These are phyloP conservation scores for Sporothrix euskadiensis DNA, from an alignment of 2,329 filamentous ascomycete species.

Conservation along the genomic window DNA sequence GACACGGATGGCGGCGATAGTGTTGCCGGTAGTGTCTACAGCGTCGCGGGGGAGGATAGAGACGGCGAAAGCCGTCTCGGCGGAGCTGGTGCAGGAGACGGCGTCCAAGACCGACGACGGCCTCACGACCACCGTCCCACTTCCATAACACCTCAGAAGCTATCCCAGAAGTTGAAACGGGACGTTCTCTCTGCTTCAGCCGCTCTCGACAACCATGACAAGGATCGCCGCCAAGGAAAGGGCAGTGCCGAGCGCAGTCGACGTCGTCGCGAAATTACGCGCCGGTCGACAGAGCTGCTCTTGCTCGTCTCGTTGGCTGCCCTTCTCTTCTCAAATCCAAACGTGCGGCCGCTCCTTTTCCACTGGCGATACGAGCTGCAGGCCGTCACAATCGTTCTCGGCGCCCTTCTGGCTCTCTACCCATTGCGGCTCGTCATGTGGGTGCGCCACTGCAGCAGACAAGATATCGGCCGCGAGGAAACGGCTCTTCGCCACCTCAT, in stretches of 20 bases:
- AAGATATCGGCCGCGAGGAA: conserved; percentile 20
- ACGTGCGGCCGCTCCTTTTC: conserved; percentile 49
- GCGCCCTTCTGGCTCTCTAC: conserved; percentile 53
- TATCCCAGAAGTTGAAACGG: conserved; percentile 33
- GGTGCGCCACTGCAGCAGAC: not conserved
- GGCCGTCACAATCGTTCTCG: conserved; percentile 42
- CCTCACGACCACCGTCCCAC: conserved; percentile 32
- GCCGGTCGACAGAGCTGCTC: conserved; percentile 54
- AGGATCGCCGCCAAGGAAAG: conserved; percentile 35
- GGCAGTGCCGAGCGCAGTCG: conserved; percentile 42
- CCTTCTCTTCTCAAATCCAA: conserved; percentile 50
- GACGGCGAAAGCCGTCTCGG: conserved; percentile 34
- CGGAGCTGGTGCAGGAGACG: not conserved
- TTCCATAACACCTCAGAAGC: conserved; percentile 31
- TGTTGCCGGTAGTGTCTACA: conserved; percentile 19
- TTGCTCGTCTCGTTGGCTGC: conserved; percentile 53
- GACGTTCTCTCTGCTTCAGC: conserved; percentile 2
- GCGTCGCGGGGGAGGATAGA: conserved; percentile 40
- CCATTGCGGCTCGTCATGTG: conserved; percentile 55
- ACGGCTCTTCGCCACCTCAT: conserved; percentile 46
- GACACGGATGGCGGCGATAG: conserved; percentile 18
- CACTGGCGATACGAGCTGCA: conserved; percentile 52
- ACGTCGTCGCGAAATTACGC: conserved; percentile 53
- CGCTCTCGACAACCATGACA: conserved; percentile 22
- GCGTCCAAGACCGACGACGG: not conserved